These are phyloP conservation scores for Microglena sp. DNA, from an alignment of 139 green algal species.

Conservation along the genomic window DNA sequence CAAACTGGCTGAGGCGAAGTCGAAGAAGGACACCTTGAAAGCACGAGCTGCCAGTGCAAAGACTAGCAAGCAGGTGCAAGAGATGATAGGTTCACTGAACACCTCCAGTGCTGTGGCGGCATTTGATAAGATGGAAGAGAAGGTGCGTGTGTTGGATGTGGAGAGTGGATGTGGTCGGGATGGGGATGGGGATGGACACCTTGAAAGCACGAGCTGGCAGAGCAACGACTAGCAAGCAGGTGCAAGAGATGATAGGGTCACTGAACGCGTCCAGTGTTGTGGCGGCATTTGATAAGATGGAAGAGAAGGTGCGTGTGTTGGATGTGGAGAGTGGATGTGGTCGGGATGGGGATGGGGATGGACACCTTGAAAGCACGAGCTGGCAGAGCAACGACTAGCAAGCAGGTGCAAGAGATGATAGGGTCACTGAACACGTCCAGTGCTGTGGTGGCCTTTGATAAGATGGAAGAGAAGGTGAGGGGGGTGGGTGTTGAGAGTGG, in stretches of 20 bases:
- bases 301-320: too few relatives aligned
- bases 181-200: conserved; percentile 98
- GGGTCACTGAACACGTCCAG: conserved; percentile 68
- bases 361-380: conserved; percentile 98
- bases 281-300: conserved; percentile 93
- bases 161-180: too few relatives aligned
- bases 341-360: conserved; percentile 95
- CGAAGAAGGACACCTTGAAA: conserved; percentile 99
- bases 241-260: conserved; percentile 43
- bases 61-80: conserved; percentile 44
- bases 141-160: too few relatives aligned
- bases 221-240: conserved; percentile 60
- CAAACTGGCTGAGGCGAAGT: conserved; percentile 86
- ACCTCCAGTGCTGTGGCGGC: conserved; percentile 74
- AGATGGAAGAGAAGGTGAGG: conserved; percentile 98
- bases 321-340: too few relatives aligned
- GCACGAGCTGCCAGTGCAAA: conserved; percentile 84
- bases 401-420: conserved; percentile 48
- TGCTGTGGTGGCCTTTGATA: conserved; percentile 84
- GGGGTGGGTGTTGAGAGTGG: too few relatives aligned
- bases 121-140: conserved; percentile 97
- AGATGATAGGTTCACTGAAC: conserved; percentile 57
- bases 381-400: conserved; percentile 66
- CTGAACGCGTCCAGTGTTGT: conserved; percentile 74
- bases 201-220: conserved; percentile 91